Percentiles rank a stretch among this genome's conserved stretches.
Evolutionary conservation across 805 yeast genomes (phyloP).

Genomic region (Candida pini): DNA sequence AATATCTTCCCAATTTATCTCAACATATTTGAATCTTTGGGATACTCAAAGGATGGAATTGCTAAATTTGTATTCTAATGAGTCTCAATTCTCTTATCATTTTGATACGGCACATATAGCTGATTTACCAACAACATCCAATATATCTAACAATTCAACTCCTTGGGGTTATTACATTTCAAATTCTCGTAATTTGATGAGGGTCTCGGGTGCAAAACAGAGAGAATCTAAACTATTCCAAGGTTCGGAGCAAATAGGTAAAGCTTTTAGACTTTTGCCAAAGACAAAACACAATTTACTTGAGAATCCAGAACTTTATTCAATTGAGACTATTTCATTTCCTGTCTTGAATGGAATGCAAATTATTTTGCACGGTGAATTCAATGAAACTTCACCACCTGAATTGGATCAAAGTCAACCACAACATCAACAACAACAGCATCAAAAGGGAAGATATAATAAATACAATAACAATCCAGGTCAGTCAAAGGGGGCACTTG

Average conservation of each 20-base stretch:
- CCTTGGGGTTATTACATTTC: constrained; percentile 63
- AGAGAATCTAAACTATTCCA: constrained; percentile 53
- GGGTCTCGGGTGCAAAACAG: constrained; percentile 49
- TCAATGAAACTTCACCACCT: constrained; percentile 62
- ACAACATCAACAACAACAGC: constrained; percentile 1
- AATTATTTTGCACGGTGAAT: constrained; percentile 79
- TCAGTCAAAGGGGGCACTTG: constrained; percentile 29
- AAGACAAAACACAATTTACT: constrained; percentile 65
- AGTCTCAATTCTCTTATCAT: constrained; percentile 79
- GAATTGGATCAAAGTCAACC: constrained; percentile 23
- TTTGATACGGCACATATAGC: constrained; percentile 57
- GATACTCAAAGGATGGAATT: constrained; percentile 71
- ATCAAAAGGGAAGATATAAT: constrained; percentile 9
- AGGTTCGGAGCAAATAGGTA: constrained; percentile 65
- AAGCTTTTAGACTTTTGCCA: constrained; percentile 66
- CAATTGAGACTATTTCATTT: constrained; percentile 72
- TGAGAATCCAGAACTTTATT: constrained; percentile 56
- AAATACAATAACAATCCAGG: constrained; percentile 20
- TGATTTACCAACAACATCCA: constrained; percentile 9
- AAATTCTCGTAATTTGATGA: constrained; percentile 69
- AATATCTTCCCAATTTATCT: constrained; percentile 69
- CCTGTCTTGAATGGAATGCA: constrained; percentile 73
- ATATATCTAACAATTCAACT: constrained; percentile 11
- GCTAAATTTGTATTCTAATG: constrained; percentile 67
- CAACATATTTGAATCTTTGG: constrained; percentile 75